Base-by-base conservation (phyloP, 192 early-diverging fungal species). In the Backusella morwellensis region DNA sequence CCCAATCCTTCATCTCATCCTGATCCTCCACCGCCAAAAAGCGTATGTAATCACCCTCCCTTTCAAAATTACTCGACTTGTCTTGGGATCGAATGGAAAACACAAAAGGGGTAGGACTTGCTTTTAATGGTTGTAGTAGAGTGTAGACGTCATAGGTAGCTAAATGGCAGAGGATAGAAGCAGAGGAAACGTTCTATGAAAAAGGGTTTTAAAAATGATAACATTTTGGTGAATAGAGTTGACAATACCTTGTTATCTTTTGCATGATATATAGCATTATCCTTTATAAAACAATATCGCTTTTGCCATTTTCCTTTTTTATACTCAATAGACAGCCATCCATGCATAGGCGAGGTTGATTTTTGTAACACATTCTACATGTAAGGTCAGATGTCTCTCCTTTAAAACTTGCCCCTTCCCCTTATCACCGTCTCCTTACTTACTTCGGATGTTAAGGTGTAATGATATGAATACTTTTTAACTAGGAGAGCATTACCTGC, bases 251-350 rank as follows among this genome's bases (percentile, higher is more conserved):
- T 89, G 42, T 72, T 77, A 47, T 94, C 91, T 66, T 91, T 91
- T 59, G 87, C 88, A 79, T 91, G 91, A 78, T 91, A 89, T 47
- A 95, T 76, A 21, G 82, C 81, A 47, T 87, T 87, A 44, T 92
- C 94, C 32, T 85, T 88, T 47, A 95, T 81, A 52, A 87, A 85
- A 75, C 93, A 90, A 70, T 91, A 92, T 73, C 92, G 78, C 83
- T 92, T 92, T 42, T 92, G 90, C 94, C 95, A 97, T 85, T 95
- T 96, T 76, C 88, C 89, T 74, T 92, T 92, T 80, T 94, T 95
- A 50, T 86, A 84, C 63, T 95, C 92, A 72, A 94, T 84, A 77
- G 88, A 68, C 94, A 85, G 84, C 88, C 91, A 79, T 86, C 83
- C 81, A 80, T 70, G 80, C 89, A 84, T 47, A 72, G 78, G 34